phyloP scores from a whole-genome alignment of 2,329 filamentous ascomycete genomes.

The Phialocephala subalpina region DNA sequence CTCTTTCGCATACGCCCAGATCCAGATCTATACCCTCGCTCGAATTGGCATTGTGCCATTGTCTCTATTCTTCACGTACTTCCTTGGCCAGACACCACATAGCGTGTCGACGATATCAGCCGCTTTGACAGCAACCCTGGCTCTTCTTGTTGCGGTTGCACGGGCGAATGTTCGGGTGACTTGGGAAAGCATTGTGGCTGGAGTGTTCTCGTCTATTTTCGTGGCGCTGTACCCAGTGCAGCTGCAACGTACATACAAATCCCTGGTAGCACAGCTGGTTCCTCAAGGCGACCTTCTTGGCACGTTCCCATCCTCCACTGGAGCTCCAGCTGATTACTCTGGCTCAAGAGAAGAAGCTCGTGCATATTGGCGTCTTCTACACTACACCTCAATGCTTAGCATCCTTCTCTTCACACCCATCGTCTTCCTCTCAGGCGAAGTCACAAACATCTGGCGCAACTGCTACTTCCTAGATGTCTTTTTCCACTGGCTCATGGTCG shows the following conservation, averaged over 20 bases:
- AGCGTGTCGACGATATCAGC: slow-evolving; percentile 57
- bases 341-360: slow-evolving; percentile 54
- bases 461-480: slow-evolving; percentile 62
- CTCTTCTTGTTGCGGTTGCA: slow-evolving; percentile 56
- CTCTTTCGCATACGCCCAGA: slow-evolving; percentile 60
- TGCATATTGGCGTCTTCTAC: slow-evolving; percentile 58
- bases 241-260: slow-evolving; percentile 57
- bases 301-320: slow-evolving; percentile 40
- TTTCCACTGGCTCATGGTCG: slow-evolving; percentile 62
- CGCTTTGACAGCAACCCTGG: slow-evolving; percentile 57
- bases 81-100: slow-evolving; percentile 54
- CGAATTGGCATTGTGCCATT: slow-evolving; percentile 59
- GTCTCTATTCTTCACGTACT: slow-evolving; percentile 55
- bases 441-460: slow-evolving; percentile 56
- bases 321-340: slow-evolving; percentile 39
- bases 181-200: slow-evolving; percentile 59
- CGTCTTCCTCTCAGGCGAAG: slow-evolving; percentile 57
- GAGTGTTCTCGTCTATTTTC: slow-evolving; percentile 59
- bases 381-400: slow-evolving; percentile 59
- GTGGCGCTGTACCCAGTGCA: slow-evolving; percentile 60
- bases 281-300: slow-evolving; percentile 53
- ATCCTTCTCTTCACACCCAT: slow-evolving; percentile 57
- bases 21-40: slow-evolving; percentile 59
- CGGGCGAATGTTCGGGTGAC: slow-evolving; percentile 55
- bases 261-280: slow-evolving; percentile 52